Evolutionary conservation across 768 basidiomycete genomes (phyloP), one percentile per base, ranked within the genome.

Genomic region (Collybia mongolica): DNA sequence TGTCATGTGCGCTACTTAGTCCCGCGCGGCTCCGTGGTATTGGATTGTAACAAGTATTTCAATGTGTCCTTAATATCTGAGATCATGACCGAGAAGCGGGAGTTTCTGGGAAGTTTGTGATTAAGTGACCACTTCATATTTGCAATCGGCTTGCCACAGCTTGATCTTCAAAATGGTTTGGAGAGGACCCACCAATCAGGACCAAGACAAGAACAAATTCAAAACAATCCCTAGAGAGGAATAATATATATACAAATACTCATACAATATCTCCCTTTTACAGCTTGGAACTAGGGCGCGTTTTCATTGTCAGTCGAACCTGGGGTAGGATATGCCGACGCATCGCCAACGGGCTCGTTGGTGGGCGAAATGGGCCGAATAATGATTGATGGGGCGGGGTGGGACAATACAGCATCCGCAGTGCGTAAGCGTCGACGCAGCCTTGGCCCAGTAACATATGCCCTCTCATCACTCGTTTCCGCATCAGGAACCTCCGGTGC

Each of bases 381-480:
- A 22, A 37, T 52, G 40, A 37, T 24, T 15, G 75, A 76, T 12
- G 79, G 79, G 14, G 68, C 64, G 54, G 75, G 72, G 24, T 77
- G 74, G 14, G 78, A 65, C 2, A 84, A 60, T 55, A 84, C 65
- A 1, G 80, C 77, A 57, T 88, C 87, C 0, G 84, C 83, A 4
- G 85, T 78, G 5, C 81, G 78, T 4, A 88, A 60, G n/a, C 86
- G 84, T 2, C 86, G 79, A 42, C 86, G 80, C 38, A 88, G 67
- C 37, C 84, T 77, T 3, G 86, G 83, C 6, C 59, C 64, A 51
- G 63, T 59, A 12, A 62, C 59, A 17, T 49, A 60, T n/a, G 44
- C 55, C 41, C 56, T 52, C 18, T 72, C 71, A 7, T 74, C 72
- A 48, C 60, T 68, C 28, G 60, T 52, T 56, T 72, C 72, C 2